Evolutionary conservation across 2,329 filamentous ascomycete genomes (phyloP).

Genomic region (Ceratocystis smalleyi): DNA sequence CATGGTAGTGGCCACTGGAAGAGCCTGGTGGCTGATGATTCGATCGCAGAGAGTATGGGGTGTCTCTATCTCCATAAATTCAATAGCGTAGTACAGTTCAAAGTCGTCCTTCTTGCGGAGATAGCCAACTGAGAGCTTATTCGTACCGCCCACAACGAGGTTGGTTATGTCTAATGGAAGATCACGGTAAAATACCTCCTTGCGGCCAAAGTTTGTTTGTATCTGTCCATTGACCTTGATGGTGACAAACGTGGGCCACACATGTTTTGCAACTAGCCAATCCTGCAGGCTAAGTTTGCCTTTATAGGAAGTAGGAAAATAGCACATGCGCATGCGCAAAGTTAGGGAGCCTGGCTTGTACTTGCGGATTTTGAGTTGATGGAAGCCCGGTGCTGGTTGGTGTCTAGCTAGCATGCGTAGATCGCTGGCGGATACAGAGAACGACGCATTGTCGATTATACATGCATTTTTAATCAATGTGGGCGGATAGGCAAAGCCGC

Average conservation of each 20-base stretch:
- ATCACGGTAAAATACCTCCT: conserved; percentile 59
- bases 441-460: not conserved
- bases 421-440: not conserved
- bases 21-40: conserved; percentile 25
- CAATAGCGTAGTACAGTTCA: conserved; percentile 43
- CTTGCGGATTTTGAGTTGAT: conserved; percentile 5
- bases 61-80: conserved; percentile 45
- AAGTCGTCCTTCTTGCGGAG: conserved; percentile 8
- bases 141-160: conserved; percentile 40
- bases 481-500: conserved; percentile 1
- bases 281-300: not conserved
- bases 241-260: not conserved
- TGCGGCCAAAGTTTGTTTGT: conserved; percentile 38
- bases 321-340: conserved; percentile 6
- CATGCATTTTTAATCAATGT: not conserved
- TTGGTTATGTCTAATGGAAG: conserved; percentile 60
- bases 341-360: conserved; percentile 4
- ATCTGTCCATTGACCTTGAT: conserved; percentile 2
- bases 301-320: not conserved
- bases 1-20: conserved; percentile 23
- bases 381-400: not conserved
- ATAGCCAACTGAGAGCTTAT: conserved; percentile 42
- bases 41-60: conserved; percentile 30
- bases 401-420: not conserved
- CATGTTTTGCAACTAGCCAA: conserved; percentile 1